Conservation (phyloP, 306 rosid species). For the Gillenia trifoliata region DNA sequence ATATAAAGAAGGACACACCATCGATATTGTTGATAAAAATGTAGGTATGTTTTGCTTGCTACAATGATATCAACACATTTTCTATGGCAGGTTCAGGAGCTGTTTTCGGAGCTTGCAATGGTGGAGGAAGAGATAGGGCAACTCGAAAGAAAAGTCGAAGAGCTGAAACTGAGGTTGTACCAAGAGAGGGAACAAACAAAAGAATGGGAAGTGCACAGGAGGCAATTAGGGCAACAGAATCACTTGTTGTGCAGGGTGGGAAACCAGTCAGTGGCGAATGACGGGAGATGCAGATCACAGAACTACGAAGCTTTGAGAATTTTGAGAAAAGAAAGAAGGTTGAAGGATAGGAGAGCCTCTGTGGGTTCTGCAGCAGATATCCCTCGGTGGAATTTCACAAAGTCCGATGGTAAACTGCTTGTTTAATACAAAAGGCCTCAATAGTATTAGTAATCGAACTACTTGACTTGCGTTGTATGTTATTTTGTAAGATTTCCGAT, state of each 20-base stretch:
- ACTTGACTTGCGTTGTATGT: background rate
- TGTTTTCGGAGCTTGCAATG: conserved; percentile 58
- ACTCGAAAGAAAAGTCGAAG: conserved; percentile 71
- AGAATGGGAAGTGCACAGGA: conserved; percentile 43
- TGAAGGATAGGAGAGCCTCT: conserved; percentile 40
- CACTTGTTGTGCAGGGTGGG: conserved; percentile 26
- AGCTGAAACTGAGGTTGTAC: conserved; percentile 45
- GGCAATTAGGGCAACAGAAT: conserved; percentile 24
- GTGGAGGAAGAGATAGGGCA: conserved; percentile 65
- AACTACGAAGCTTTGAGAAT: conserved; percentile 32
- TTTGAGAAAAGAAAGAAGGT: conserved; percentile 25
- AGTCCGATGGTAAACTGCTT: conserved; percentile 42
- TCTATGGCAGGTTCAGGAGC: conserved; percentile 44
- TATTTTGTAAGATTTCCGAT: background rate
- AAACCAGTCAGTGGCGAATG: conserved; percentile 29
- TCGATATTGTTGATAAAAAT: no score
- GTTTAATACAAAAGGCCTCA: background rate
- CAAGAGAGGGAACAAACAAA: conserved; percentile 46
- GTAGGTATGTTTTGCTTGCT: no score
- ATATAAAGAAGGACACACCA: no score
- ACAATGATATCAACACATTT: no score
- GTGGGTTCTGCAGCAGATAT: conserved; percentile 50
- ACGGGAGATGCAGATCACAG: conserved; percentile 39
- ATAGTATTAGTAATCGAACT: background rate
- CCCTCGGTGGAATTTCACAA: conserved; percentile 42